Evolutionary conservation across 2,329 filamentous ascomycete genomes (phyloP), one percentile per base, ranked within the genome.

Genomic region (Gaeumannomyces tritici): DNA sequence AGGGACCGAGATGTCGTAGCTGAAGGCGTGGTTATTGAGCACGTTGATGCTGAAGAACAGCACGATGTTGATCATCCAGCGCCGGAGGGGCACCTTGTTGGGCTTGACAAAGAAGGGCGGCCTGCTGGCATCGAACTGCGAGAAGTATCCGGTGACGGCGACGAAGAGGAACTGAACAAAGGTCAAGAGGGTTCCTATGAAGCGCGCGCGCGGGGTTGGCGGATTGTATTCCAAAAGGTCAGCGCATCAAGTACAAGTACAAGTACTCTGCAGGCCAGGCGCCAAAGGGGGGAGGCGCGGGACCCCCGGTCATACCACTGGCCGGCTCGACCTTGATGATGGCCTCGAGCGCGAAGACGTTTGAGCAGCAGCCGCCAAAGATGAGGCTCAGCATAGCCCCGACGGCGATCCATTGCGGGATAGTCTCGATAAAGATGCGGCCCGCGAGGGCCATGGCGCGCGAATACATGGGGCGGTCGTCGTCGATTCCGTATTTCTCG

Each of bases 1-100:
- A 1, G 95, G 95, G 0, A 99, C 91, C 8, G 92, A 96, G 63
- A 99, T 98, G 69, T 92, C 88, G 77, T 97, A 99, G 65, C 91
- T 93, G 74, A 99, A 99, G 8, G 93, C 95, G 80, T 93, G 93
- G 70, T 99, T 99, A 77, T 99, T 99, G 71, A 99, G 78, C 63
- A 98, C 86, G 70, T 98, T 99, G 76, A 99, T 95, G 65, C 84
- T 84, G 73, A 96, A 95, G 76, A 98, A 98, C 68, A 97, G 84
- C 4, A 89, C 79, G 55, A 96, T 96, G 72, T 96, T 97, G 70
- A 93, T 80, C 60, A 90, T 72, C 93, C 95, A 98, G 72, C 91
- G 89, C 59, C 82, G 82, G 62, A 98, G 79, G 0, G 95, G 95
- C 4, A 98, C 91, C 61, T 85, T 86, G 67, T 93, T 92, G 24